A percentile compares a stretch with the other conserved stretches of the same genome.
Conservation (phyloP, 164 flowering plant species). For the Nymphaea colorata region DNA sequence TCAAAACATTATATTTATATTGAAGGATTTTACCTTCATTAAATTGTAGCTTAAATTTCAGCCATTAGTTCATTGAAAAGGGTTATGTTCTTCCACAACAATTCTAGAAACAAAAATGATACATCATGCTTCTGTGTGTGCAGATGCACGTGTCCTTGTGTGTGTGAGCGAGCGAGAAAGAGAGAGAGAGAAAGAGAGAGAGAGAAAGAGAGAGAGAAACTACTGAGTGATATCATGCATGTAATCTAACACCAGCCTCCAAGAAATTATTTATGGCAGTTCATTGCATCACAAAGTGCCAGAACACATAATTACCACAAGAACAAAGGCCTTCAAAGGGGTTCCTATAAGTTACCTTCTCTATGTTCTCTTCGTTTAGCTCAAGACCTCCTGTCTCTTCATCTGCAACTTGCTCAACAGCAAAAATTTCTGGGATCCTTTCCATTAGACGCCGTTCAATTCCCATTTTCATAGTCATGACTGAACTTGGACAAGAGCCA, state of each 20-base stretch:
- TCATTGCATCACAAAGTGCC: too few species aligned
- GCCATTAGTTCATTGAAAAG: too few species aligned
- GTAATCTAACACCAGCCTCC: too few species aligned
- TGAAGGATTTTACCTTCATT: too few species aligned
- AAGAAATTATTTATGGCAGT: too few species aligned
- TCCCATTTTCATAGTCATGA: slow-evolving; percentile 91
- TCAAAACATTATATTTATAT: too few species aligned
- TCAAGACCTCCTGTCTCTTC: slow-evolving; percentile 80
- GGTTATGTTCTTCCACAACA: too few species aligned
- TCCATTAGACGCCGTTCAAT: slow-evolving; percentile 93
- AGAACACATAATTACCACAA: neutral
- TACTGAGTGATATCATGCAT: too few species aligned
- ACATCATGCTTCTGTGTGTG: neutral
- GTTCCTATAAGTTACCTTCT: slow-evolving; percentile 40
- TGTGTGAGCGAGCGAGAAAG: neutral
- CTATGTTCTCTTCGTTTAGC: slow-evolving; percentile 81
- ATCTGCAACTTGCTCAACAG: slow-evolving; percentile 77
- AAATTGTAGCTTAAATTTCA: too few species aligned
- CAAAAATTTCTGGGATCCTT: slow-evolving; percentile 84
- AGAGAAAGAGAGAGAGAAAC: too few species aligned
- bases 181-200: too few species aligned
- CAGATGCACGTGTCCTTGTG: neutral
- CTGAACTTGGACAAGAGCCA: slow-evolving; percentile 97
- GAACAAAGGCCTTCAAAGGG: neutral
- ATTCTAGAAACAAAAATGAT: too few species aligned